Conservation (phyloP, 2,329 filamentous ascomycete genomes). For the Xylariaceae sp. region DNA sequence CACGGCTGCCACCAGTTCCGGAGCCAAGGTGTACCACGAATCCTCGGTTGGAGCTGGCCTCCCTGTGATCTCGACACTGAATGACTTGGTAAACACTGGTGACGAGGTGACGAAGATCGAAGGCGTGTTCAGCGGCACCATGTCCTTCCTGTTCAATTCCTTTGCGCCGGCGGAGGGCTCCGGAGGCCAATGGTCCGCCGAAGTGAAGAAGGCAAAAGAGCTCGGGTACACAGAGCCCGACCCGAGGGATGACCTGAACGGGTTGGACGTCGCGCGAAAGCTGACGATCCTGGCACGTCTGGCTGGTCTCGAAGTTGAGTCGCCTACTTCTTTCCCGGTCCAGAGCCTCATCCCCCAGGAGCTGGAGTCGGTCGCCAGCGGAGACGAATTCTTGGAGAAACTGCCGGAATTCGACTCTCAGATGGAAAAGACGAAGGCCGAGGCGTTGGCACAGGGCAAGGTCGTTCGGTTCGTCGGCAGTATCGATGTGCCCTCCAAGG, state of each 20-base stretch:
- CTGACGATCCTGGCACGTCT: slow-evolving; percentile 88
- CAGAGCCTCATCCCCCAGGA: slow-evolving; percentile 87
- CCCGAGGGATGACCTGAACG: slow-evolving; percentile 79
- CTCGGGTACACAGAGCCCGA: slow-evolving; percentile 89
- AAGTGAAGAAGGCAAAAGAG: slow-evolving; percentile 87
- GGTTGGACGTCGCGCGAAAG: slow-evolving; percentile 88
- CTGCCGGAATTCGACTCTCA: slow-evolving; percentile 77
- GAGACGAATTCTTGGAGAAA: slow-evolving; percentile 77
- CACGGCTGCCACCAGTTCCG: slow-evolving; percentile 57
- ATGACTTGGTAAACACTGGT: slow-evolving; percentile 89
- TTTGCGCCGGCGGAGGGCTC: slow-evolving; percentile 75
- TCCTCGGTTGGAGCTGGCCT: slow-evolving; percentile 89
- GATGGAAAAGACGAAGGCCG: slow-evolving; percentile 83
- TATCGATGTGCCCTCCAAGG: slow-evolving; percentile 72
- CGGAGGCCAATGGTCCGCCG: slow-evolving; percentile 80
- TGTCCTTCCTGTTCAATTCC: slow-evolving; percentile 97
- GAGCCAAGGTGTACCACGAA: slow-evolving; percentile 88
- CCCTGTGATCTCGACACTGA: slow-evolving; percentile 86
- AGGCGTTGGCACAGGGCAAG: slow-evolving; percentile 80
- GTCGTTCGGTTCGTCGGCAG: slow-evolving; percentile 92
- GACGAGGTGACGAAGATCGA: slow-evolving; percentile 89
- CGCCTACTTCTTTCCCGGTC: slow-evolving; percentile 83
- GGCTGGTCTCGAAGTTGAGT: slow-evolving; percentile 72
- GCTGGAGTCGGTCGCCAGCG: slow-evolving; percentile 67
- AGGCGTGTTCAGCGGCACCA: slow-evolving; percentile 94